Percentiles rank a stretch among this genome's conserved stretches.
Evolutionary conservation across 305 asterid species (phyloP).

Genomic region (Rubia tinctorum): DNA sequence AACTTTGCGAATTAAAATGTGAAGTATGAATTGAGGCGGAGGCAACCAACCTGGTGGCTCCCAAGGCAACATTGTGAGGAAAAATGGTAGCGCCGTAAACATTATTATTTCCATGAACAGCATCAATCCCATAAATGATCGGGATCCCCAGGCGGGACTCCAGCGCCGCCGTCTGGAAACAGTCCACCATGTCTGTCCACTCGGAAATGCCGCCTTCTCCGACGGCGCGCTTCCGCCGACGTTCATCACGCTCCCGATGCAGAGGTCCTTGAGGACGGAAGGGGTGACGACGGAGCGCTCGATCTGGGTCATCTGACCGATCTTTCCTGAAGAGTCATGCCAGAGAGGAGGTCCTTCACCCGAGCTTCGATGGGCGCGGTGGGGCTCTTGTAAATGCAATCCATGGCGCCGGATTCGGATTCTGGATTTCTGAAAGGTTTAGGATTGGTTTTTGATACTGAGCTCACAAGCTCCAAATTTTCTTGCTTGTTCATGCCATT

Average conservation of each 20-base stretch:
- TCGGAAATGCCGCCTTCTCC: slow-evolving; percentile 33
- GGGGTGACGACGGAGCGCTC: slow-evolving; percentile 78
- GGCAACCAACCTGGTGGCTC: slow-evolving; percentile 66
- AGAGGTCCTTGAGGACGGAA: slow-evolving; percentile 55
- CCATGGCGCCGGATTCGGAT: slow-evolving; percentile 32
- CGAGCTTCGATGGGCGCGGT: slow-evolving; percentile 62
- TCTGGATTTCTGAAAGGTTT: background rate
- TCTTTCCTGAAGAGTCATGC: slow-evolving; percentile 75
- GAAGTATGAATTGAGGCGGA: background rate
- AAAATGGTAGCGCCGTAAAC: slow-evolving; percentile 93
- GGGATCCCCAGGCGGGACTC: slow-evolving; percentile 57
- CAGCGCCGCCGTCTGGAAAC: slow-evolving; percentile 37
- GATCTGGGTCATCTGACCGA: slow-evolving; percentile 92
- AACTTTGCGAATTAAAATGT: background rate
- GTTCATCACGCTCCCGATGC: slow-evolving; percentile 50
- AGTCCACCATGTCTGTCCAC: slow-evolving; percentile 41
- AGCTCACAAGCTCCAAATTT: background rate
- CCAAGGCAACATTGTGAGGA: slow-evolving; percentile 93
- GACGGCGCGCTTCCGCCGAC: slow-evolving; percentile 47
- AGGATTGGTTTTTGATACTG: background rate
- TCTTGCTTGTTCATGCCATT: background rate
- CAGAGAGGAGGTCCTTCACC: slow-evolving; percentile 72
- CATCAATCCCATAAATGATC: slow-evolving; percentile 80
- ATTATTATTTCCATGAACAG: slow-evolving; percentile 93
- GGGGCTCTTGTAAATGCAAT: slow-evolving; percentile 60